Base-by-base conservation (phyloP, 1,139 yeast species). In the Entelexis sorbosivorans region DNA sequence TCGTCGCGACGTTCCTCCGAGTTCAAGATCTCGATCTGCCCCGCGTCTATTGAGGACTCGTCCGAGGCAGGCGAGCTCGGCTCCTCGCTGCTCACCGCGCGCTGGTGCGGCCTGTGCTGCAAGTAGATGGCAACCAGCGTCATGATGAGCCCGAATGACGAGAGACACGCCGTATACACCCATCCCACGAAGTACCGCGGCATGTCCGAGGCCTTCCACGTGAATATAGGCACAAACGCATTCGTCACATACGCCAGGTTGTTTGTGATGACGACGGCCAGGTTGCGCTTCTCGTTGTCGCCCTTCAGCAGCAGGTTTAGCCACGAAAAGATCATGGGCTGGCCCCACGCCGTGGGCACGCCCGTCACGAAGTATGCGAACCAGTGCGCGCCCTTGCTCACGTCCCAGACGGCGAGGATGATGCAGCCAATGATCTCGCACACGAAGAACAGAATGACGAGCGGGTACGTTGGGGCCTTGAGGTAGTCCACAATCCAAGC, bases 301-400 rank as follows among this genome's bases (percentile, higher is more conserved):
- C 66, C 63, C 24, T 66, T 64, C 17, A 77, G 59, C 38, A 73
- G 57, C 36, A 77, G 63, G 58, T 78, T 78, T 16, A 77, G 70
- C 82, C 81, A 78, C 1, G 79, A 66, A 52, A 73, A 76, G n/a
- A 77, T 74, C 58, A 74, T 58, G 38, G 76, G 73, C 59, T 69
- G 70, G n/a, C 74, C 69, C 68, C 70, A 67, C 1, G 72, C 56
- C 0, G 77, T 66, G 0, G 81, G 77, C 29, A 71, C 64, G 2
- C 78, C 77, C 14, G 74, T 60, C 19, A 76, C 56, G 55, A 71
- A 76, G 60, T 75, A 77, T 6, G 71, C 61, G 29, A 72, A 63
- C 76, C 77, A 76, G 51, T 77, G 79, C 39, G 73, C 66, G 1
- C 76, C 73, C 17, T 60, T 60, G 3, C 77, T 74, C 38, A 75